Percentiles rank a stretch among this genome's conserved stretches.
These are phyloP conservation scores for Phytopythium aichiense DNA, from an alignment of 352 stramenopile genomes.

Conservation along the genomic window DNA sequence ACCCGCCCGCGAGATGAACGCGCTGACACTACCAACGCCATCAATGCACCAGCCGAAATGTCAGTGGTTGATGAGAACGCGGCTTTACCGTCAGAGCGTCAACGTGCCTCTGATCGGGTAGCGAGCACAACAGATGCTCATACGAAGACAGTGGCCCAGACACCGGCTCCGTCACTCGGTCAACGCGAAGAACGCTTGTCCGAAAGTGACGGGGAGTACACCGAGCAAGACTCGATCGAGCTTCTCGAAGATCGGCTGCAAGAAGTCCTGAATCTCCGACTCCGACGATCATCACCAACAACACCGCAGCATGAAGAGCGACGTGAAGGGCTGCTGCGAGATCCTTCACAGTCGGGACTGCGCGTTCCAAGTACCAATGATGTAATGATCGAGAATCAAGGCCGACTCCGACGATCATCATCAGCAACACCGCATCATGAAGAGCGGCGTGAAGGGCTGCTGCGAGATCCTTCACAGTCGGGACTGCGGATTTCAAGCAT, in stretches of 20 bases:
- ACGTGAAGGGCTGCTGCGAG: background rate
- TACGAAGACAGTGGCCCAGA: background rate
- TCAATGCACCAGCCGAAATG: background rate
- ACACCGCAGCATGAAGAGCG: background rate
- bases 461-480: background rate
- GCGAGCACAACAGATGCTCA: background rate
- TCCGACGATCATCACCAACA: background rate
- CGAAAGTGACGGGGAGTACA: background rate
- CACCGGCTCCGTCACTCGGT: background rate
- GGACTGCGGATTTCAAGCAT: background rate
- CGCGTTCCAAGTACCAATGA: background rate
- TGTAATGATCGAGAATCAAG: background rate
- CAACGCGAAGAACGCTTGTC: background rate
- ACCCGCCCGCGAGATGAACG: background rate
- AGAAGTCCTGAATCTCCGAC: conserved; percentile 26
- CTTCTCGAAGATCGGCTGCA: conserved; percentile 26
- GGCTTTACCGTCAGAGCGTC: background rate
- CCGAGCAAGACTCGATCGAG: conserved; percentile 16
- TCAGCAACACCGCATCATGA: background rate
- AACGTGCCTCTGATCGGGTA: background rate
- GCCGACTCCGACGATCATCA: background rate
- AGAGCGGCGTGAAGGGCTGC: background rate
- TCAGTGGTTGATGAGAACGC: background rate
- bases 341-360: background rate
- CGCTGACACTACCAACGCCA: background rate